phyloP scores from a whole-genome alignment of 352 stramenopile genomes.

The Pythium grandisporangium region DNA sequence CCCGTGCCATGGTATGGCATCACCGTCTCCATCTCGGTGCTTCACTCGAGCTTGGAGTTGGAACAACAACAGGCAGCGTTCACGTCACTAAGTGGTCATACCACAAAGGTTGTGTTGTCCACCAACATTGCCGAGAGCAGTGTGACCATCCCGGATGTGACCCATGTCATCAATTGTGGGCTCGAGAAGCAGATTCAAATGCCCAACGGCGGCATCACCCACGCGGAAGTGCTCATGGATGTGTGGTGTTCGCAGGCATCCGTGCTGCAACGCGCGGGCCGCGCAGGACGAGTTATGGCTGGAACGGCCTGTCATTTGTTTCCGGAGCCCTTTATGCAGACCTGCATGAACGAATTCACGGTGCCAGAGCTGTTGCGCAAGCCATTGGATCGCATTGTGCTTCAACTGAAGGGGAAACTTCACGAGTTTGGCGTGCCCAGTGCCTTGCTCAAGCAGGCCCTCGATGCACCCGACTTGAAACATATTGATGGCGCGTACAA shows the following conservation, averaged over 20 bases:
- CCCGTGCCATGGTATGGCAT: constrained; percentile 5
- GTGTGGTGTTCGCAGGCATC: constrained; percentile 94
- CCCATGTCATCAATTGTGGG: constrained; percentile 80
- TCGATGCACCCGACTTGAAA: constrained; percentile 55
- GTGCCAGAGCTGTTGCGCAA: constrained; percentile 78
- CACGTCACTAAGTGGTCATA: constrained; percentile 22
- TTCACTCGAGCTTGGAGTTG: constrained; percentile 67
- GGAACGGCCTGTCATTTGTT: constrained; percentile 90
- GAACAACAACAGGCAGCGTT: constrained; percentile 73
- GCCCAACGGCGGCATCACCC: constrained; percentile 49
- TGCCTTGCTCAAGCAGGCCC: constrained; percentile 46
- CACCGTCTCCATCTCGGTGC: constrained; percentile 14
- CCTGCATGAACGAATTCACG: constrained; percentile 73
- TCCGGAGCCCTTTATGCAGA: constrained; percentile 44
- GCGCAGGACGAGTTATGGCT: constrained; percentile 89
- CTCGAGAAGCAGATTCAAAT: constrained; percentile 85
- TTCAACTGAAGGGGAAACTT: constrained; percentile 70
- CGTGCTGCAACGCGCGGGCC: constrained; percentile 72
- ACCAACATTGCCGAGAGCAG: constrained; percentile 97
- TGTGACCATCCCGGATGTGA: constrained; percentile 94
- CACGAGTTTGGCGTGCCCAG: constrained; percentile 63
- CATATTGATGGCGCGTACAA: constrained; percentile 78
- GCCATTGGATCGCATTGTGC: constrained; percentile 67
- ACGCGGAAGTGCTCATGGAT: constrained; percentile 65
- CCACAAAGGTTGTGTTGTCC: constrained; percentile 91